Evolutionary conservation across 192 early-diverging fungal species (phyloP).

Genomic region (Gigaspora rosea): DNA sequence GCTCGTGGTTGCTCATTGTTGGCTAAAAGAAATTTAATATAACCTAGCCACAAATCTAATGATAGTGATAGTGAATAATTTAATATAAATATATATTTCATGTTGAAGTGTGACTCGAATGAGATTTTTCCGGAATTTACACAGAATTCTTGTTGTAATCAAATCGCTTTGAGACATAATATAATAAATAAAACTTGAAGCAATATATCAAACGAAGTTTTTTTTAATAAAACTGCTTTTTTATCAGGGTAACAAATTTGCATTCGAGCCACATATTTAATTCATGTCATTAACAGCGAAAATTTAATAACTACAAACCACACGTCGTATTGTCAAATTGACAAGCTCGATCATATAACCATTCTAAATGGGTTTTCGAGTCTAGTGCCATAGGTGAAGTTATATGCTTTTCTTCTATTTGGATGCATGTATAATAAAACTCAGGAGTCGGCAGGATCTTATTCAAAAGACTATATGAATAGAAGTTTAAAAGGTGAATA

Average conservation of each 20-base stretch:
- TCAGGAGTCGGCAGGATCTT: background rate
- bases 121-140: no score
- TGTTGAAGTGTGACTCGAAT: no score
- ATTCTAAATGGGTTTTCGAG: background rate
- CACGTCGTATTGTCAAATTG: background rate
- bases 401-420: slow-evolving; percentile 13
- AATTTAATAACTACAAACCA: background rate
- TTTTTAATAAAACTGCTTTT: no score
- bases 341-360: slow-evolving; percentile 13
- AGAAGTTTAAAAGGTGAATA: background rate
- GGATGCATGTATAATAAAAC: slow-evolving; percentile 20
- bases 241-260: no score
- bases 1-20: background rate
- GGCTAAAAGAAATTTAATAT: slow-evolving; percentile 6
- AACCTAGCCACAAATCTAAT: slow-evolving; percentile 15
- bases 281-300: background rate
- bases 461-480: background rate
- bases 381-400: background rate
- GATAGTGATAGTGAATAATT: background rate
- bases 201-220: no score
- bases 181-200: no score
- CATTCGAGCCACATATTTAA: no score
- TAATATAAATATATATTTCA: no score
- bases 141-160: no score
- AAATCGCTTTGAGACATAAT: no score